These are phyloP conservation scores for Echria macrotheca DNA, from an alignment of 495 filamentous ascomycete genomes.

Conservation along the genomic window DNA sequence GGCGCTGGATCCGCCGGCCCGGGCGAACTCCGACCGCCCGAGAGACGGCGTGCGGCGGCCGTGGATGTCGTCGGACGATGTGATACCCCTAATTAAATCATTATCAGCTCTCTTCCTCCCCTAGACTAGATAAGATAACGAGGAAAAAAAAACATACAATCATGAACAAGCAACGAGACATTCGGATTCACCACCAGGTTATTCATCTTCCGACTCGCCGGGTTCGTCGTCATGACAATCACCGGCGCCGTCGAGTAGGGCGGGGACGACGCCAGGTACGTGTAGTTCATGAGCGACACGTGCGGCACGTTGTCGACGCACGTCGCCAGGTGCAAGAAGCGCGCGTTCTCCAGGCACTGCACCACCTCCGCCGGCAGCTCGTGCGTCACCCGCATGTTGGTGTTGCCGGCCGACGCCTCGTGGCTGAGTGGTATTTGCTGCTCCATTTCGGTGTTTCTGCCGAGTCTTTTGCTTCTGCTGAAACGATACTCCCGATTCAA, in stretches of 20 bases:
- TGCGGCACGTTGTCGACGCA: constrained; percentile 78
- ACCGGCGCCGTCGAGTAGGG: constrained; percentile 64
- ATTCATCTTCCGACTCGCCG: constrained; percentile 79
- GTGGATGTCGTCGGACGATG: constrained; percentile 79
- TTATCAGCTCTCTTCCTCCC: background rate
- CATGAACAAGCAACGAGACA: constrained; percentile 92
- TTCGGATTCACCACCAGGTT: constrained; percentile 84
- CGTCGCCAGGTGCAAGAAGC: constrained; percentile 95
- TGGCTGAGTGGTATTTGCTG: constrained; percentile 61
- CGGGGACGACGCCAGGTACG: constrained; percentile 75
- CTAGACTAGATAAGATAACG: too few species aligned
- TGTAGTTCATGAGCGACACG: constrained; percentile 98
- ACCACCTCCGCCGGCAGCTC: constrained; percentile 78
- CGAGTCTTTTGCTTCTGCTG: background rate
- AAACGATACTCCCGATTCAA: too few species aligned
- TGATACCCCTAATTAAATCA: constrained; percentile 59
- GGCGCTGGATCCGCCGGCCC: constrained; percentile 55
- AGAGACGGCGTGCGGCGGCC: constrained; percentile 52
- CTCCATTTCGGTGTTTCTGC: constrained; percentile 23
- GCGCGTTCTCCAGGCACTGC: constrained; percentile 85
- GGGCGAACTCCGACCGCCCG: constrained; percentile 46
- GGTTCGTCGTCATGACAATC: constrained; percentile 92
- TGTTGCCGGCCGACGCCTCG: constrained; percentile 67
- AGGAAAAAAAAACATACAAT: constrained; percentile 65
- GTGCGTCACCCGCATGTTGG: constrained; percentile 60